Conservation (phyloP, 768 basidiomycete species). For the Coprinopsis sp. region DNA sequence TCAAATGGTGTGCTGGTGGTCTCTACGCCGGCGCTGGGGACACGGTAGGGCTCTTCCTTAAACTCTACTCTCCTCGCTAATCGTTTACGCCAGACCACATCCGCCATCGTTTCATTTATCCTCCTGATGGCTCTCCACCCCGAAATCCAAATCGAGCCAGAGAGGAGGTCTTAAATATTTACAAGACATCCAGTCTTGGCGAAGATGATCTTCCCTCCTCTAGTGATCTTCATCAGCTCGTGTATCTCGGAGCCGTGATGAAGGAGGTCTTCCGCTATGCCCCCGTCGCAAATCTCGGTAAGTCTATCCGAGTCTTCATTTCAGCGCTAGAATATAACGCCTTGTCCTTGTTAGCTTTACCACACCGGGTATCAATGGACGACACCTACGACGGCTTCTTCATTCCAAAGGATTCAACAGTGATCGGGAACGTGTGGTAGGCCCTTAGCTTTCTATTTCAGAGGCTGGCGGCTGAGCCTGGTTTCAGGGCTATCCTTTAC, state of each 20-base stretch:
- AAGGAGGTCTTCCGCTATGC: slow-evolving; percentile 39
- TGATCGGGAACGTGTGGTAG: slow-evolving; percentile 47
- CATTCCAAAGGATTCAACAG: slow-evolving; percentile 41
- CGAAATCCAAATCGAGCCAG: slow-evolving; percentile 35
- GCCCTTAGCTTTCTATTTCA: slow-evolving; percentile 1
- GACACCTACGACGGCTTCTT: slow-evolving; percentile 41
- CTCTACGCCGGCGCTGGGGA: slow-evolving; percentile 45
- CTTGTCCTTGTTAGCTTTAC: slow-evolving; percentile 27
- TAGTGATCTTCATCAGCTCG: slow-evolving; percentile 22
- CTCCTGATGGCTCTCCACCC: slow-evolving; percentile 47
- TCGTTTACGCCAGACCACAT: slow-evolving; percentile 36
- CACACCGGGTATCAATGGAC: slow-evolving; percentile 37
- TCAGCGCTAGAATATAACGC: not conserved
- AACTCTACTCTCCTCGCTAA: not conserved
- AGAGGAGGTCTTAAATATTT: slow-evolving; percentile 35
- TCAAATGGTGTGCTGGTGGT: slow-evolving; percentile 48
- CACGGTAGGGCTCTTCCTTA: slow-evolving; percentile 24
- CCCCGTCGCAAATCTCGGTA: slow-evolving; percentile 38
- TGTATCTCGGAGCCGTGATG: slow-evolving; percentile 32
- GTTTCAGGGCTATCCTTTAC: slow-evolving; percentile 25
- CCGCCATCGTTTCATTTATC: slow-evolving; percentile 41
- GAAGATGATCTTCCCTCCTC: slow-evolving; percentile 27
- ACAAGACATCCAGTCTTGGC: slow-evolving; percentile 14
- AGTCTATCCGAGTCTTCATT: slow-evolving; percentile 5
- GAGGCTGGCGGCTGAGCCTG: not conserved